phyloP scores from a whole-genome alignment of 768 basidiomycete genomes.

The Agaricus blazei region DNA sequence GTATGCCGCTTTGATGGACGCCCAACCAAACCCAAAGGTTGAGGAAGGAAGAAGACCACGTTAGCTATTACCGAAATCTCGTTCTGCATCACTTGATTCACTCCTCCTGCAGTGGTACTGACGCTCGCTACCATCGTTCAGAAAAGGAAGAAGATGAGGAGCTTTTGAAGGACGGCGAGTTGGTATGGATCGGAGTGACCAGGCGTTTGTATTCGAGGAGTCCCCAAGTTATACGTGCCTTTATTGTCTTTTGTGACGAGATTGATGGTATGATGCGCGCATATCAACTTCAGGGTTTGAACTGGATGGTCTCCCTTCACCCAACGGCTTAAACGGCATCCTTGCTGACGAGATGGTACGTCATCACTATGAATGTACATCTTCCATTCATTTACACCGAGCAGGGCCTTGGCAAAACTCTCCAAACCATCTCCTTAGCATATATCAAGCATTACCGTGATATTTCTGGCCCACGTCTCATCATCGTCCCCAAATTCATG shows the following conservation, averaged over 20 bases:
- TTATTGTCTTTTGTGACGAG: constrained; percentile 30
- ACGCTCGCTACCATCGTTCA: constrained; percentile 83
- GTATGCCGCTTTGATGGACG: constrained; percentile 85
- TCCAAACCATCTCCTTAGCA: constrained; percentile 93
- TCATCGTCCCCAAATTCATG: constrained; percentile 97
- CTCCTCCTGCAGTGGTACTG: constrained; percentile 51
- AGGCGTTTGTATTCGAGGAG: constrained; percentile 91
- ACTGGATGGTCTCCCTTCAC: constrained; percentile 96
- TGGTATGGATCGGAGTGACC: constrained; percentile 77
- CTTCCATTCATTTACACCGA: not conserved
- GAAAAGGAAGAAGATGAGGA: constrained; percentile 99
- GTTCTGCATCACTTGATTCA: not conserved
- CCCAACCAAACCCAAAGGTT: constrained; percentile 80
- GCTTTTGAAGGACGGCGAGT: constrained; percentile 81
- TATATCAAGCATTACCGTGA: constrained; percentile 85
- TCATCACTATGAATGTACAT: constrained; percentile 8
- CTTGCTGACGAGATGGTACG: constrained; percentile 93
- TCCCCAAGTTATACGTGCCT: constrained; percentile 70
- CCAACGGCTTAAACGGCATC: constrained; percentile 95
- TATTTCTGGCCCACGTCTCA: constrained; percentile 79
- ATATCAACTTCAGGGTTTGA: constrained; percentile 93
- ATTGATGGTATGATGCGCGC: constrained; percentile 88
- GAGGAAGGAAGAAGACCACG: constrained; percentile 74
- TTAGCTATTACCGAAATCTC: not conserved
- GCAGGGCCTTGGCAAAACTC: constrained; percentile 94